Percentiles rank a stretch among this genome's conserved stretches.
These are phyloP conservation scores for Auriscalpium vulgare DNA, from an alignment of 768 basidiomycete species.

Conservation along the genomic window DNA sequence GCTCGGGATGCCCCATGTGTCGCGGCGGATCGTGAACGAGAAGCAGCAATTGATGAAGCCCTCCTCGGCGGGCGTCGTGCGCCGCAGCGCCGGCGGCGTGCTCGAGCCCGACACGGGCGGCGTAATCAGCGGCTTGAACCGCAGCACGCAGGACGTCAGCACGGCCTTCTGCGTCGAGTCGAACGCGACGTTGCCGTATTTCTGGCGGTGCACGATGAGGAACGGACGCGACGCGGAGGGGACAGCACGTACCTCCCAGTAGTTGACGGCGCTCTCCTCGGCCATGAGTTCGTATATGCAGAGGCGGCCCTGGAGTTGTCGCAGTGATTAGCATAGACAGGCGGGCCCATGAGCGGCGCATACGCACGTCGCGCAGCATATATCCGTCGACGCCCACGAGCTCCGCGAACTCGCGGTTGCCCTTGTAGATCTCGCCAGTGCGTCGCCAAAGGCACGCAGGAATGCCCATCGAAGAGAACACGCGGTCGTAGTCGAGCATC, in stretches of 20 bases:
- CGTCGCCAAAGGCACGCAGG: constrained; percentile 95
- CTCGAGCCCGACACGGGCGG: constrained; percentile 27
- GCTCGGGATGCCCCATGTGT: constrained; percentile 81
- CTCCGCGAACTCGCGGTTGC: constrained; percentile 91
- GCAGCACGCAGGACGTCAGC: constrained; percentile 82
- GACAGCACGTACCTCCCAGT: constrained; percentile 73
- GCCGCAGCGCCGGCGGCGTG: constrained; percentile 18
- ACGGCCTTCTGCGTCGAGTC: constrained; percentile 91
- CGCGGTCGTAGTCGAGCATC: constrained; percentile 91
- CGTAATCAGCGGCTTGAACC: constrained; percentile 63
- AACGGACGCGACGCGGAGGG: background rate
- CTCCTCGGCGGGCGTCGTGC: constrained; percentile 44
- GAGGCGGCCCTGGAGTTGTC: constrained; percentile 58
- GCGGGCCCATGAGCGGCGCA: background rate
- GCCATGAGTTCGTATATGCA: constrained; percentile 99
- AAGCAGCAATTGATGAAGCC: constrained; percentile 82
- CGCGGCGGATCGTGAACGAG: constrained; percentile 81
- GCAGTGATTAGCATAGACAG: background rate
- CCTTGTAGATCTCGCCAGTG: constrained; percentile 98
- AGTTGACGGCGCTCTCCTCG: constrained; percentile 92
- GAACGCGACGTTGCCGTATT: constrained; percentile 92
- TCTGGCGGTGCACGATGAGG: constrained; percentile 34
- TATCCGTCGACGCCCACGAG: constrained; percentile 81
- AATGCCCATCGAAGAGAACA: constrained; percentile 92
- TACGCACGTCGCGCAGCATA: constrained; percentile 76